Evolutionary conservation across 805 yeast species (phyloP).

Genomic region (Candida gorgasii): DNA sequence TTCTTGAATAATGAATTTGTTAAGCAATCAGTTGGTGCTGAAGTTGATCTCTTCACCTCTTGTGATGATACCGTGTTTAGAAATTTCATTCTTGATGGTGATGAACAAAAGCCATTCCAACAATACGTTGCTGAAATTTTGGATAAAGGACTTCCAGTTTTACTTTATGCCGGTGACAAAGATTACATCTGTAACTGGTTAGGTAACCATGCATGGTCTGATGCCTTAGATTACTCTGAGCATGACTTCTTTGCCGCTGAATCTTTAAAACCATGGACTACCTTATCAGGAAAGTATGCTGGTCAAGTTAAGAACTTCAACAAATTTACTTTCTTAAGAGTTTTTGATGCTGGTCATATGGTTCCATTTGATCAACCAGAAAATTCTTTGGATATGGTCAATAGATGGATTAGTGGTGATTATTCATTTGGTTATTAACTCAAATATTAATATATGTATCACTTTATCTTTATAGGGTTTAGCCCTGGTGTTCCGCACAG

Average conservation of each 20-base stretch:
- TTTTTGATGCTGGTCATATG: conserved; percentile 94
- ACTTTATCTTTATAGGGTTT: conserved; percentile 1
- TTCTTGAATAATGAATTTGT: conserved; percentile 57
- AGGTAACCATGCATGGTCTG: conserved; percentile 45
- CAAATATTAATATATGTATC: too few relatives aligned
- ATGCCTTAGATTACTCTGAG: conserved; percentile 28
- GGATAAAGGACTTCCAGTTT: conserved; percentile 40
- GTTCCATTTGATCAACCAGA: conserved; percentile 90
- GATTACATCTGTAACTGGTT: conserved; percentile 49
- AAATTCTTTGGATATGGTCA: conserved; percentile 74
- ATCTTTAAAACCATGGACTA: conserved; percentile 41
- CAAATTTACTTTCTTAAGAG: conserved; percentile 76
- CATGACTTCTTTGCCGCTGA: conserved; percentile 21
- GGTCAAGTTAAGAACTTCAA: conserved; percentile 79
- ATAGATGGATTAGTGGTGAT: conserved; percentile 81
- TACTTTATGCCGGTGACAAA: conserved; percentile 47
- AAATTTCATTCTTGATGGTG: conserved; percentile 59
- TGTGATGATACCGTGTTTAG: conserved; percentile 53
- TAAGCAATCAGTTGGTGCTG: conserved; percentile 58
- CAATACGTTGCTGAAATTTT: conserved; percentile 50
- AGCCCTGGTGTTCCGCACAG: conserved; percentile 1
- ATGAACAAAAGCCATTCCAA: conserved; percentile 72
- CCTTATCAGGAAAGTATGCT: conserved; percentile 39
- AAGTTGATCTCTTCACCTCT: conserved; percentile 43
- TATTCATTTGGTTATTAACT: conserved; percentile 29